Evolutionary conservation across 768 basidiomycete genomes (phyloP).

Genomic region (Tubosaeta brunneosetosa): DNA sequence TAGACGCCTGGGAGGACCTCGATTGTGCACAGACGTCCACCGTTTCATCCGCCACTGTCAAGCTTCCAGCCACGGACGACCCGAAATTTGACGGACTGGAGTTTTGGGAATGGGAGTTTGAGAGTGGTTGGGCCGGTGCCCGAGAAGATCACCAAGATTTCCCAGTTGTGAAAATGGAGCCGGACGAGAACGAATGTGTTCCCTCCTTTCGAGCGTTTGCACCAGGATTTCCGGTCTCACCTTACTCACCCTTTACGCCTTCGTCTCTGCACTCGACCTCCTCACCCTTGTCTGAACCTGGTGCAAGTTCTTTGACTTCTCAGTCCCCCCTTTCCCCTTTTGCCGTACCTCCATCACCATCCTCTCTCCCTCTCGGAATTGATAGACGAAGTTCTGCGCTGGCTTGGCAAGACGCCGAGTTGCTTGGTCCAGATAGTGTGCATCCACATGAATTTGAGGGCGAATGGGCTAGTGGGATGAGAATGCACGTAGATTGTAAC

Average conservation of each 20-base stretch:
- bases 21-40: conserved; percentile 34
- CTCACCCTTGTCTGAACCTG: conserved; percentile 19
- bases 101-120: conserved; percentile 35
- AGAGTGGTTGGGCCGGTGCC: conserved; percentile 21
- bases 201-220: conserved; percentile 3
- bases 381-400: conserved; percentile 21
- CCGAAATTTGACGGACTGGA: conserved; percentile 42
- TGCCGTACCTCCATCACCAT: conserved; percentile 3
- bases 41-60: conserved; percentile 26
- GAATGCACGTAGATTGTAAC: conserved; percentile 9
- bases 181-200: conserved; percentile 36
- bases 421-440: conserved; percentile 44
- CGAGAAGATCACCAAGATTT: conserved; percentile 17
- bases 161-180: conserved; percentile 36
- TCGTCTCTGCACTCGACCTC: conserved; percentile 15
- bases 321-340: conserved; percentile 15
- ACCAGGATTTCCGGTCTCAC: conserved; percentile 9
- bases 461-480: conserved; percentile 26
- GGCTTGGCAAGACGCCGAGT: conserved; percentile 41
- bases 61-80: conserved; percentile 32
- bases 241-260: conserved; percentile 18
- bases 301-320: conserved; percentile 10
- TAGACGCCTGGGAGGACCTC: conserved; percentile 68
- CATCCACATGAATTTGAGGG: conserved; percentile 40
- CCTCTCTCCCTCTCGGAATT: conserved; percentile 9